phyloP scores from a whole-genome alignment of 805 yeast species.

The Starmerella geochares region DNA sequence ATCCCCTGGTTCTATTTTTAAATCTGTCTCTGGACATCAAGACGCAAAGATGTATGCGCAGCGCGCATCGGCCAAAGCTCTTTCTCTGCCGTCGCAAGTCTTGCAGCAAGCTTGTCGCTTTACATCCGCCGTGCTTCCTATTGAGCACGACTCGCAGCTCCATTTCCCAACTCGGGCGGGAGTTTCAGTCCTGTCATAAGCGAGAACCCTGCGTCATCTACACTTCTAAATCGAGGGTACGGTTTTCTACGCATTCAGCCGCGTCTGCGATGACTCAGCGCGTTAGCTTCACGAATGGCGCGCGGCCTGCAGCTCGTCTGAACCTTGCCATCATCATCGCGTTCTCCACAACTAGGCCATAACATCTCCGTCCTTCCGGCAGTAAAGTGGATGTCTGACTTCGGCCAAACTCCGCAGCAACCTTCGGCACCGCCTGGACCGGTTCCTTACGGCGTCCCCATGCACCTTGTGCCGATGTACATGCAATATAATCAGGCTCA shows the following conservation, averaged over 20 bases:
- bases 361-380: not conserved
- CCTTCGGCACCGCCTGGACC: slow-evolving; percentile 12
- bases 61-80: no score
- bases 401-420: slow-evolving; percentile 19
- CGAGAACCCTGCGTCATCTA: slow-evolving; percentile 7
- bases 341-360: not conserved
- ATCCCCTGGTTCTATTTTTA: no score
- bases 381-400: slow-evolving; percentile 15
- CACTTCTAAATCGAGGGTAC: slow-evolving; percentile 2
- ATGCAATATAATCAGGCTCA: slow-evolving; percentile 13
- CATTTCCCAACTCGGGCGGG: not conserved
- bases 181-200: not conserved
- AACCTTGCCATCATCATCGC: slow-evolving; percentile 6
- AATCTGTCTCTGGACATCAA: no score
- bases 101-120: no score
- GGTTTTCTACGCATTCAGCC: slow-evolving; percentile 3
- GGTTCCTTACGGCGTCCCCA: slow-evolving; percentile 12
- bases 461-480: slow-evolving; percentile 13
- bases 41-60: no score
- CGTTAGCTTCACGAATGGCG: slow-evolving; percentile 5
- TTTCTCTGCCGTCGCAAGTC: no score
- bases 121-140: no score
- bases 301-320: slow-evolving; percentile 5
- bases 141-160: no score
- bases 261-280: slow-evolving; percentile 5